Evolutionary conservation across 2,329 filamentous ascomycete genomes (phyloP), one percentile per base, ranked within the genome.

Genomic region (Phyllachora maydis): DNA sequence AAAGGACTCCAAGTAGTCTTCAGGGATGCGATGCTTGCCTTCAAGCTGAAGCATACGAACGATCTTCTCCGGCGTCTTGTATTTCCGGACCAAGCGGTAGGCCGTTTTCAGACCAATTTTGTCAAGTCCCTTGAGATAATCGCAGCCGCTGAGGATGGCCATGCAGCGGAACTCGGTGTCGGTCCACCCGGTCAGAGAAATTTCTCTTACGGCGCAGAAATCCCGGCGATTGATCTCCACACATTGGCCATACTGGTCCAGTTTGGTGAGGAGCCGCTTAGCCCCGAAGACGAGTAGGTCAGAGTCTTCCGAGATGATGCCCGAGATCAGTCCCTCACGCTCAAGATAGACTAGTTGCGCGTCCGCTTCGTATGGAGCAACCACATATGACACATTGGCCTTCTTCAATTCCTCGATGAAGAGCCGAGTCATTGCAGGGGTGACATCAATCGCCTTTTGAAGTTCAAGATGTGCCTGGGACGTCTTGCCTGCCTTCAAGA

Each of bases 351-450:
- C 83, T 36, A 98, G 61, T 46, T 98, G 85, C n/a, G 85, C 74
- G 46, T 98, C 88, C 22, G 88, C 88, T 54, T 98, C 88, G 48
- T 93, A 98, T 0, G 88, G 88, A 1, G 88, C 88, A 11, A 98
- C 90, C 26, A 98, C 60, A 42, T 92, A 95, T 27, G 79, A 65
- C 10, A 98, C 62, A 18, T 68, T 61, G 38, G 72, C 54, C 38
- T 67, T 66, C 50, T 90, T 93, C 37, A 95, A 58, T 43, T 91
- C 79, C 35, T 93, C 82, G 28, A 98, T 98, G 25, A 95, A 52
- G 34, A 77, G 63, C 5, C 78, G 68, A 6, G 88, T 88, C 90
- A 98, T 98, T 38, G 88, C 72, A 3, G 90, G 85, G 2, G 88
- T 95, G 18, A 98, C 71, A 45, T 98, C 88, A 29, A 95, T 75